Evolutionary conservation across 805 yeast genomes (phyloP).

Genomic region (Saturnispora kantuleensis): DNA sequence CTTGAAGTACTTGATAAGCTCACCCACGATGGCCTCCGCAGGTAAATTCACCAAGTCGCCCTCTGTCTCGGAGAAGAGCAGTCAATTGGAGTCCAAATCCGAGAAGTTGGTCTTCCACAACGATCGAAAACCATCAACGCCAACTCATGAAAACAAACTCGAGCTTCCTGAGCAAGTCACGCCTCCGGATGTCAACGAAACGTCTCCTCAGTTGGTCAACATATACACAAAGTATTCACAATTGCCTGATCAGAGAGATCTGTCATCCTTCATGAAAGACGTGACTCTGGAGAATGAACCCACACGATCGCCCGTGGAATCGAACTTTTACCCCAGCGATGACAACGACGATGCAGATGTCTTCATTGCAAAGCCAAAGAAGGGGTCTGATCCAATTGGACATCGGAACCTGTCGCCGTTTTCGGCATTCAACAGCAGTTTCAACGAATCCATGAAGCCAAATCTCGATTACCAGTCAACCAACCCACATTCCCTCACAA

Average conservation of each 20-base stretch:
- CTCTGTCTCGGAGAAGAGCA: not conserved
- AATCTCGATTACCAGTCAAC: constrained; percentile 1
- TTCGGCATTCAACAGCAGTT: constrained; percentile 26
- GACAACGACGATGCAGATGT: constrained; percentile 8
- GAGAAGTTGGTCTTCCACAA: not conserved
- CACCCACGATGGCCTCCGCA: constrained; percentile 3
- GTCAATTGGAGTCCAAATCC: too few species aligned
- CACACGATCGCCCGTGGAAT: too few species aligned
- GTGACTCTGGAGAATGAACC: too few species aligned
- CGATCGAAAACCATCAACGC: not conserved
- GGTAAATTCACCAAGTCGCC: not conserved
- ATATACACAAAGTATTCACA: constrained; percentile 28
- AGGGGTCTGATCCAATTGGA: not conserved
- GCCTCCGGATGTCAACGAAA: constrained; percentile 3
- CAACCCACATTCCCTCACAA: not conserved
- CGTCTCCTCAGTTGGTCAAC: constrained; percentile 23
- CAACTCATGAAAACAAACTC: not conserved
- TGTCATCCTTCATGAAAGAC: too few species aligned
- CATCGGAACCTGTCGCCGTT: constrained; percentile 27
- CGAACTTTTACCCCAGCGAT: not conserved
- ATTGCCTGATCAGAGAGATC: constrained; percentile 10
- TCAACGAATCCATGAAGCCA: constrained; percentile 20
- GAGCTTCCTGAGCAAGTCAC: not conserved
- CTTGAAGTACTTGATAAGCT: constrained; percentile 9
- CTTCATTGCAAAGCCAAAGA: constrained; percentile 5